Percentiles rank a stretch among this genome's conserved stretches.
These are phyloP conservation scores for Candolleomyces efflorescens DNA, from an alignment of 768 basidiomycete genomes.

Conservation along the genomic window DNA sequence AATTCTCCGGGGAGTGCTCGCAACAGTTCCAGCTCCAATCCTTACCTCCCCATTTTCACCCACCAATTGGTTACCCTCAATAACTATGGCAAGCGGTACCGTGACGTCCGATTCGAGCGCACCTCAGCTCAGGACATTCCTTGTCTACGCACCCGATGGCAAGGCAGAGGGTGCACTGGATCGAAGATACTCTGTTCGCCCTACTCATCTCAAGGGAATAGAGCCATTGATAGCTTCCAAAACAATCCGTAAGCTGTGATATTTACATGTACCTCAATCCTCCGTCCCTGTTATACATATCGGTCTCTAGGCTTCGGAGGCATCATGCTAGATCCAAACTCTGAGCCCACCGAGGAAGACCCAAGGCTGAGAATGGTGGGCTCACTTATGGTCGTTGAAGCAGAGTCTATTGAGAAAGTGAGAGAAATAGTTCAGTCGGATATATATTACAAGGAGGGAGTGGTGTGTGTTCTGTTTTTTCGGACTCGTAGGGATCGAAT, in stretches of 20 bases:
- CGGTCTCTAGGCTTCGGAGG: constrained; percentile 41
- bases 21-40: too few species aligned
- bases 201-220: constrained; percentile 38
- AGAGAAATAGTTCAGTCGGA: constrained; percentile 28
- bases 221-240: constrained; percentile 33
- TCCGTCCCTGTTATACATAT: background rate
- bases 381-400: constrained; percentile 48
- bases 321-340: constrained; percentile 42
- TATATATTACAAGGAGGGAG: constrained; percentile 35
- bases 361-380: constrained; percentile 42
- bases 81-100: background rate
- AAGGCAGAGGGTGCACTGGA: constrained; percentile 35
- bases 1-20: too few species aligned
- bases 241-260: constrained; percentile 38
- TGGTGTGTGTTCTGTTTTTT: constrained; percentile 21
- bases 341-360: constrained; percentile 20
- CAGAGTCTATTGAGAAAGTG: constrained; percentile 43
- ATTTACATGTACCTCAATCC: background rate
- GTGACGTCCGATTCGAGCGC: background rate
- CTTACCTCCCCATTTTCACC: too few species aligned
- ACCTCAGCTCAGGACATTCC: constrained; percentile 29
- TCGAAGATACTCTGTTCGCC: constrained; percentile 42
- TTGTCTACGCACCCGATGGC: constrained; percentile 54
- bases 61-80: background rate
- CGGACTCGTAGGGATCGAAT: background rate